These are phyloP conservation scores for Arctostaphylos glauca DNA, from an alignment of 148 eudicot genomes.

Conservation along the genomic window DNA sequence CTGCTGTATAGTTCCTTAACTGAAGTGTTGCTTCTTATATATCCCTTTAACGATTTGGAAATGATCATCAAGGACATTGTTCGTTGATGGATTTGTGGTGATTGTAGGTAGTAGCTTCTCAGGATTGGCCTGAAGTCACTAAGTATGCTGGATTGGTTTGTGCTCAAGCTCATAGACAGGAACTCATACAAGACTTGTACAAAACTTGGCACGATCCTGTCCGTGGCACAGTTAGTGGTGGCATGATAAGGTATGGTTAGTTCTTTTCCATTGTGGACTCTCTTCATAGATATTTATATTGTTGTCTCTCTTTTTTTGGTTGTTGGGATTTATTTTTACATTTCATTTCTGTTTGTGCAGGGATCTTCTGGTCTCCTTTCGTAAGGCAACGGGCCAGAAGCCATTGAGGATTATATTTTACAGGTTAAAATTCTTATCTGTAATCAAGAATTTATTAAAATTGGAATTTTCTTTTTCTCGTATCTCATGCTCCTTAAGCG, in stretches of 20 bases:
- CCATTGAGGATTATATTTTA: conserved; percentile 71
- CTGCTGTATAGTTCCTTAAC: conserved; percentile 47
- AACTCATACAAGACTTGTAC: conserved; percentile 71
- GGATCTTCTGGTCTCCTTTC: conserved; percentile 65
- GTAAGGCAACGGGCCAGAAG: conserved; percentile 73
- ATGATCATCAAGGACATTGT: background rate
- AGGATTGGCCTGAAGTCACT: conserved; percentile 85
- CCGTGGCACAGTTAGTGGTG: conserved; percentile 73
- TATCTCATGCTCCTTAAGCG: background rate
- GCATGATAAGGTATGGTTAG: conserved; percentile 55
- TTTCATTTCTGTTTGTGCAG: conserved; percentile 31
- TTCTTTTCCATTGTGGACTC: background rate
- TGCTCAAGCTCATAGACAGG: conserved; percentile 75
- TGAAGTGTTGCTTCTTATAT: background rate
- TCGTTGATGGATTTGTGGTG: conserved; percentile 19
- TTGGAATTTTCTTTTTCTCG: background rate
- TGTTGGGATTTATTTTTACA: background rate
- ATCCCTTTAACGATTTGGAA: background rate
- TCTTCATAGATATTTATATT: background rate
- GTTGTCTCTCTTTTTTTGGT: background rate
- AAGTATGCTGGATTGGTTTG: conserved; percentile 77
- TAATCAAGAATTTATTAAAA: background rate
- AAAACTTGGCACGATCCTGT: conserved; percentile 77
- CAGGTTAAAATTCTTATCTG: conserved; percentile 29
- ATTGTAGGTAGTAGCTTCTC: conserved; percentile 73